phyloP scores from a whole-genome alignment of 1,139 yeast species.

The Debaryomyces coudertii region DNA sequence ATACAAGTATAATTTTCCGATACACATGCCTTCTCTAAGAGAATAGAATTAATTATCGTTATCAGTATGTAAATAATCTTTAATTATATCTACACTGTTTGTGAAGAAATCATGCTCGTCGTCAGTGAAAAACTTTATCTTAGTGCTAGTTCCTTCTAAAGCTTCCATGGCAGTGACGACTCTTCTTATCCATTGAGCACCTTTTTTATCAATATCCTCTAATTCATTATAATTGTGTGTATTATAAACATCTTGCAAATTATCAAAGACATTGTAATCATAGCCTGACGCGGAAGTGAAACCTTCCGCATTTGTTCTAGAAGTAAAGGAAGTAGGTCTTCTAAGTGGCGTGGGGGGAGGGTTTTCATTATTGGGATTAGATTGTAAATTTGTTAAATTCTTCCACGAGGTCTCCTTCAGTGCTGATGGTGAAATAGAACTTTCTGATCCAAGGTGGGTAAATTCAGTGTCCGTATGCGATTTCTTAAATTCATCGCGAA shows the following conservation, averaged over 20 bases:
- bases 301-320: conserved; percentile 1
- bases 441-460: not conserved
- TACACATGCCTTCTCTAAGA: not conserved
- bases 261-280: conserved; percentile 17
- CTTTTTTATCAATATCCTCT: conserved; percentile 48
- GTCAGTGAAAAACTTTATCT: conserved; percentile 42
- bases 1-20: conserved; percentile 5
- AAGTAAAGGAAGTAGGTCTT: conserved; percentile 7
- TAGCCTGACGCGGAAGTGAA: not conserved
- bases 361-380: not conserved
- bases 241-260: conserved; percentile 27
- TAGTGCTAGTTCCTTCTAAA: conserved; percentile 44
- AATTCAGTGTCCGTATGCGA: conserved; percentile 11
- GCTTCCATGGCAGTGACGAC: conserved; percentile 38
- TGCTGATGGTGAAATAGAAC: not conserved
- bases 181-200: conserved; percentile 53
- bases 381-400: not conserved
- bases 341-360: conserved; percentile 11
- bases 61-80: conserved; percentile 2
- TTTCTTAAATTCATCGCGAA: conserved; percentile 10
- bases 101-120: conserved; percentile 38
- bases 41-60: not conserved
- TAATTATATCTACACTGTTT: conserved; percentile 14
- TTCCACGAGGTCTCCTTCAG: not conserved
- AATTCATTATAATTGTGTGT: conserved; percentile 36